Evolutionary conservation across 1,284 basidiomycete species (phyloP), one percentile per base, ranked within the genome.

Genomic region (Wolfiporia cocos): DNA sequence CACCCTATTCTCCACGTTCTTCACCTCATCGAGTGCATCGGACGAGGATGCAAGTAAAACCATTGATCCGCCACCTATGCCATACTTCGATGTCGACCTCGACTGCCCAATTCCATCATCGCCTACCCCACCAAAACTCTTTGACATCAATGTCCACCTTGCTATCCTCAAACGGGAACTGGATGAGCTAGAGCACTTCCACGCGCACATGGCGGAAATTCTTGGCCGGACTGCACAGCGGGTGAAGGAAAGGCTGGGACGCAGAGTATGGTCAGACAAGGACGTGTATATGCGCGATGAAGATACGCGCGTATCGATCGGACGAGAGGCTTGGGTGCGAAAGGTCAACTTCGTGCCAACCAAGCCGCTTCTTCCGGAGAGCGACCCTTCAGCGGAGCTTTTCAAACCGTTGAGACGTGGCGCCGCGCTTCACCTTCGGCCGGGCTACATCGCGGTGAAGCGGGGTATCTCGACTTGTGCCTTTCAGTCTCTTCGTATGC

Each of bases 231-330:
- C 66, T 18, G 63, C 65, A 2, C 73, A 79, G 46, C 73, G 83
- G 19, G 42, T 76, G 15, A 85, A 85, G 61, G 84, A 88, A 61
- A 68, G 73, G 22, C 62, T 86, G 11, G 82, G 81, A 3, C 73
- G 86, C 12, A 74, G 86, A 15, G 74, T 88, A 3, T 87, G 82
- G 83, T 56, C 47, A 6, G 67, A 59, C 22, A 76, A 75, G 57
- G 64, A 76, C 43, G 50, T 87, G 3, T 88, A 71, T 50, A 38
- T 86, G 35, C 57, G 55, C 18, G 53, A 57, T 15, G 48, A 51
- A n/a, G 42, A 39, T 3, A 9, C 38, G 14, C 68, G 72, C 20
- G 44, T 56, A 9, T 26, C 45, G 9, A 44, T 73, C 18, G 48
- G 56, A 17, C 61, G 62, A 32, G 52, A 58, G 39, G 46, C 49